Evolutionary conservation across 257 asterid genomes (phyloP).

Genomic region (Solanum tacnaense): DNA sequence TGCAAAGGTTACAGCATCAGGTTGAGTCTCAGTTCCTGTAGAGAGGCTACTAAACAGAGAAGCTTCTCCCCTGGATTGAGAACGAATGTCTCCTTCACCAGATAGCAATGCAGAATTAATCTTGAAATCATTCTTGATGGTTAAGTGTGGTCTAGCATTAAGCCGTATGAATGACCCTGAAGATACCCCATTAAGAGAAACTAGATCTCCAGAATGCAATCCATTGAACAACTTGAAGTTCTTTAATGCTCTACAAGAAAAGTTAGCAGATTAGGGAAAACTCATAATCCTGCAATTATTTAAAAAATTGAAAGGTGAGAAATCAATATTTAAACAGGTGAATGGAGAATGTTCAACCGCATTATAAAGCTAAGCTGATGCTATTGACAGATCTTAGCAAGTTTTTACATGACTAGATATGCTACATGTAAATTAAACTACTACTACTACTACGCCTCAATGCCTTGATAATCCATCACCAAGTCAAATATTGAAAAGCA

Average conservation of each 20-base stretch:
- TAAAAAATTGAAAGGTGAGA: neutral
- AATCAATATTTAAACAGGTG: neutral
- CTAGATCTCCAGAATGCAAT: slow-evolving; percentile 22
- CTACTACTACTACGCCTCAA: neutral
- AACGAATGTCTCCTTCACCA: slow-evolving; percentile 35
- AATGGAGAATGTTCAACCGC: neutral
- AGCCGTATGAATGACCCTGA: slow-evolving; percentile 26
- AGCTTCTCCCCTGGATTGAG: slow-evolving; percentile 17
- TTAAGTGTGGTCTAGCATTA: slow-evolving; percentile 26
- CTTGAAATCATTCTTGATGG: slow-evolving; percentile 26
- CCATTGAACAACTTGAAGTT: slow-evolving; percentile 44
- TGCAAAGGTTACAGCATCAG: slow-evolving; percentile 51
- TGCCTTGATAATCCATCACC: neutral
- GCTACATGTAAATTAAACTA: neutral
- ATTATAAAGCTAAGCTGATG: neutral
- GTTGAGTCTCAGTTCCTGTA: slow-evolving; percentile 44
- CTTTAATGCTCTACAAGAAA: slow-evolving; percentile 16
- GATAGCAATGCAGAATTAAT: slow-evolving; percentile 37
- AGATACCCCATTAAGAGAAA: slow-evolving; percentile 22
- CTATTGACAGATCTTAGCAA: neutral
- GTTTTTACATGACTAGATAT: neutral
- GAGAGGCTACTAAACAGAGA: slow-evolving; percentile 33
- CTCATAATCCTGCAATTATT: neutral
- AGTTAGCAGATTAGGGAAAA: neutral
- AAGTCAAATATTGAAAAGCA: neutral